Evolutionary conservation across 768 basidiomycete species (phyloP), one percentile per base, ranked within the genome.

Genomic region (Coprinopsis strossmayeri): DNA sequence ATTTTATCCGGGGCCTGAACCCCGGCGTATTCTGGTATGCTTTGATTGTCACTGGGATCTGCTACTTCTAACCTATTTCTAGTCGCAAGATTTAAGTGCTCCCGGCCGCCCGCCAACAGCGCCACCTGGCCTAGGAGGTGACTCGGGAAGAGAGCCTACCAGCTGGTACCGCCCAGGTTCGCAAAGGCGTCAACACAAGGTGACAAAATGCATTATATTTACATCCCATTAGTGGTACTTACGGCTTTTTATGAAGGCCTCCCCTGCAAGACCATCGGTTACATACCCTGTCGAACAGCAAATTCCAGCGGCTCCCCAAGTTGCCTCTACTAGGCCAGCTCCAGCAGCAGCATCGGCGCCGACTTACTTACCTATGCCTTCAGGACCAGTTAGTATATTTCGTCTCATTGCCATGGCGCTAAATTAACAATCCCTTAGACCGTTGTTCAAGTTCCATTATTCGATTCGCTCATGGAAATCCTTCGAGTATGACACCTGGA

Each of bases 381-480:
- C 67, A n/a, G 71, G 73, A 38, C 81, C 79, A 34, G 81, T 82
- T 53, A 63, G 79, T 72, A 1, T 21, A 24, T 37, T 3, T 9
- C 15, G 34, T 12, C 45, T 37, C 3, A 7, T 27, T 24, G 34
- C 5, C 46, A 32, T 9, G 13, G 23, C 27, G 25, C 28, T 58
- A 25, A 46, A 40, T 9, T 53, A 42, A 25, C 5, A 45, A n/a
- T n/a, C 46, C 20, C 32, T 13, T 53, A 85, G 84, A 76, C 80
- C 23, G 66, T 78, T 46, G 76, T 85, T 11, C 75, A 81, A 54
- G 49, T 86, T 2, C 84, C 72, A 2, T 53, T 83, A 1, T 86
- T 87, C 49, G 78, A 86, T 45, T 80, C 82, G 0, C 69, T 90
- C 48, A 75, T 91, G 72, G 72, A 77, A 37, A 74, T 90, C 49